Conservation (phyloP, 106 monocot species). For the Dactylorhiza incarnata region DNA sequence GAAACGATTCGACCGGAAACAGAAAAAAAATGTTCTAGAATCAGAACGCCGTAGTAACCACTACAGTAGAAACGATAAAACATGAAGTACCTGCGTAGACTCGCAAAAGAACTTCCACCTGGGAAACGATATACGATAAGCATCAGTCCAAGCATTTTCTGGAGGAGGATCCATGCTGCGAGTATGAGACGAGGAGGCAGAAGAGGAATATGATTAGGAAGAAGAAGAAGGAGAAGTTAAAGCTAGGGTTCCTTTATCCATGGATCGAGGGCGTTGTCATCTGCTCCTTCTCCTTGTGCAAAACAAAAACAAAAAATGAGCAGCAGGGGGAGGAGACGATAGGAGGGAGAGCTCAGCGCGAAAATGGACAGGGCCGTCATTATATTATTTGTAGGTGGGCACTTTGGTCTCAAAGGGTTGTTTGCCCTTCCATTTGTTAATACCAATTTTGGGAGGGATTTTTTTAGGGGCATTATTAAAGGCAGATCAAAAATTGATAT, state of each 20-base stretch:
- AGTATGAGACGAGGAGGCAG: slow-evolving; percentile 10
- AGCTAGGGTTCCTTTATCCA: slow-evolving; percentile 9
- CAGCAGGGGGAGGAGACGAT: neutral
- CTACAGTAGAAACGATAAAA: neutral
- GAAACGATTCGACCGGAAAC: neutral
- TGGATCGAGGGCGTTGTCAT: neutral
- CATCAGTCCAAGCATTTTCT: slow-evolving; percentile 39
- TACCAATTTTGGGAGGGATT: neutral
- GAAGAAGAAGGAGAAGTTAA: slow-evolving; percentile 7
- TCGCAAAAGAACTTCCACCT: slow-evolving; percentile 24
- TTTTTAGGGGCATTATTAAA: no score
- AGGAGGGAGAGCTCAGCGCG: neutral
- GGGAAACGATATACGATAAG: slow-evolving; percentile 21
- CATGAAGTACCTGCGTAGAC: slow-evolving; percentile 28
- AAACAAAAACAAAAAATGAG: neutral
- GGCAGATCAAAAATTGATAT: no score
- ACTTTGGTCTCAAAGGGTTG: neutral
- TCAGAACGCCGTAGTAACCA: neutral
- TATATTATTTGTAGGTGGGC: neutral
- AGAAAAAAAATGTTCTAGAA: neutral
- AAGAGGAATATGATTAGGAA: neutral
- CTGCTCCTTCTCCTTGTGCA: neutral
- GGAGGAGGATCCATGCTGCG: slow-evolving; percentile 31
- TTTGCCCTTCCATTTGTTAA: neutral
- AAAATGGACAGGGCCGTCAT: neutral